Evolutionary conservation across 192 early-diverging fungal species (phyloP).

Genomic region (Backusella luteola): DNA sequence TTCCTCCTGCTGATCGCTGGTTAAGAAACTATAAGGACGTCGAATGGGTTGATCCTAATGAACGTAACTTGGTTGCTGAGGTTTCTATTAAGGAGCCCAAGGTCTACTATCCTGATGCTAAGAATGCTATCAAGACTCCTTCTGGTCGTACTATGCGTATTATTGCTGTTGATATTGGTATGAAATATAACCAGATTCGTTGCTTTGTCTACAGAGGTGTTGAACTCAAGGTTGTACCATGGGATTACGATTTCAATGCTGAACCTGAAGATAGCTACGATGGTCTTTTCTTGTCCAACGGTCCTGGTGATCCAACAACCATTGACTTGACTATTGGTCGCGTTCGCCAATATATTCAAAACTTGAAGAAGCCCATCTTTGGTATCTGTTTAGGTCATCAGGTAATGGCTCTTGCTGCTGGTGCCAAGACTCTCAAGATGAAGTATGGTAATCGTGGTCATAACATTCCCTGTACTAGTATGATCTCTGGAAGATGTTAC

Average conservation of each 20-base stretch:
- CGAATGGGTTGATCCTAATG: constrained; percentile 92
- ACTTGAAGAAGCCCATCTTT: constrained; percentile 88
- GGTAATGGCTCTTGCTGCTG: constrained; percentile 90
- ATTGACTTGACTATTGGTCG: constrained; percentile 76
- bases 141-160: constrained; percentile 80
- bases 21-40: constrained; percentile 76
- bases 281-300: constrained; percentile 93
- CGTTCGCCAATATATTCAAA: constrained; percentile 64
- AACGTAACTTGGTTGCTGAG: constrained; percentile 90
- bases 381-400: constrained; percentile 99
- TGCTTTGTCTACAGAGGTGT: constrained; percentile 97
- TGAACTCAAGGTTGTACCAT: constrained; percentile 92
- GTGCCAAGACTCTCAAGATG: constrained; percentile 94
- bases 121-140: constrained; percentile 49
- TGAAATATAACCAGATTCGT: constrained; percentile 99
- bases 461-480: constrained; percentile 98
- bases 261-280: constrained; percentile 69
- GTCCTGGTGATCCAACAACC: constrained; percentile 94
- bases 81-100: constrained; percentile 86
- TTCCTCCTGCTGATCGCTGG: constrained; percentile 41
- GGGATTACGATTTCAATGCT: constrained; percentile 90
- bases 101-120: constrained; percentile 67
- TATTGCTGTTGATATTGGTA: constrained; percentile 94
- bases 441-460: constrained; percentile 99
- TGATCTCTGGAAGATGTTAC: constrained; percentile 95